Evolutionary conservation across 2,329 filamentous ascomycete species (phyloP), one percentile per base, ranked within the genome.

Genomic region (Teratosphaeria nubilosa): DNA sequence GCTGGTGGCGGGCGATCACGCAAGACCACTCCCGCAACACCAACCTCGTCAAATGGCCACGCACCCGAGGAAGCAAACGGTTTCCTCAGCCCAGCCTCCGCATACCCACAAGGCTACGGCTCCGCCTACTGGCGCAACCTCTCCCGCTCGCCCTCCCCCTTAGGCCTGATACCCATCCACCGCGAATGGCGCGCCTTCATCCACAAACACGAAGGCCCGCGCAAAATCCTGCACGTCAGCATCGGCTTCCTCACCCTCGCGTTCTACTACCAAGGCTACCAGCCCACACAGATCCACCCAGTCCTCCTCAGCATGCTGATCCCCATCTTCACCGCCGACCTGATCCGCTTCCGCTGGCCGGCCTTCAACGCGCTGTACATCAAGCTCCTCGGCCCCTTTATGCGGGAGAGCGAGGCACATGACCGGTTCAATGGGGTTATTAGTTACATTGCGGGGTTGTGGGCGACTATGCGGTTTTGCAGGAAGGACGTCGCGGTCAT

Each of bases 371-470:
- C 86, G 41, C 72, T 96, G 58, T 99, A 97, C 74, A 92, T 97
- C 66, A 84, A 82, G 58, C 81, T 83, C 41, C 76, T 97, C 14
- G 94, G 94, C 53, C 90, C 91, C 0, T 80, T 99, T 66, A 99
- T 99, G 94, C 88, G 94, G 57, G 94, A 99, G 77, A 94, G 88
- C 63, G 94, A 99, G 75, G 95, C 92, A 65, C 70, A 73, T 60
- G 81, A 86, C 53, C 90, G 91, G 55, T 99, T 90, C 80, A 99
- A 99, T 72, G 94, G 94, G 56, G 92, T 97, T 65, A 95, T 99
- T 64, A 96, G 89, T 79, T 99, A 97, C 74, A 83, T 99, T 10
- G 82, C 96, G 7, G 94, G 94, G 58, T 86, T 91, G 30, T 96
- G 91, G 85, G 80, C 86, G 32, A 90, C 92, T 16, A 82, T 97